Base-by-base conservation (phyloP, 257 asterid species). In the Plantago major region DNA sequence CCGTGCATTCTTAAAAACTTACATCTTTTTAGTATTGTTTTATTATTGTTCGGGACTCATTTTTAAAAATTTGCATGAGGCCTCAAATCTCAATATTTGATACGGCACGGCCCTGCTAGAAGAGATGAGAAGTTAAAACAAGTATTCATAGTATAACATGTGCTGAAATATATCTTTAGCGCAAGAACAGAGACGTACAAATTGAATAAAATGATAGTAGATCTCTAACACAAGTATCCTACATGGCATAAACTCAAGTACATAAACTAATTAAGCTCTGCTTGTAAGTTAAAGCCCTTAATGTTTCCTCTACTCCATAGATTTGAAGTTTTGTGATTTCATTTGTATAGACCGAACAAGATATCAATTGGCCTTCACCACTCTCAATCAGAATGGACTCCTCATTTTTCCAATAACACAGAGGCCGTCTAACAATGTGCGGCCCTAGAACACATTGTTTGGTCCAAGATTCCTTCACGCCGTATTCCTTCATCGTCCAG, bases 401-500 rank as follows among this genome's bases (percentile, higher is more conserved):
- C 18, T 49, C 37, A 46, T 49, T 63, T 7, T 63, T 22, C 67
- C 67, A 63, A 2, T 12, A 16, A 9, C 18, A 10, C 15, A 47
- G 38, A 12, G 59, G 40, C 16, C 22, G 11, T 13, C 0, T 10
- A 12, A 62, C 16, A 11, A 12, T 4, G n/a, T 18, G 15, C 14
- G 67, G 67, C 5, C 59, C 59, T 2, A 50, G 11, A 11, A 26
- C 47, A 17, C 11, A 17, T 49, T 30, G 49, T 63, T 11, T 16
- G 40, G 10, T n/a, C 66, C 66, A 62, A 12, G 66, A 62, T 5
- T 62, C 46, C 9, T 62, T 16, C 3, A 22, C 11, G 1, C 60
- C 59, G 13, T 63, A 63, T 42, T 63, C 67, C 17, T 63, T 63
- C 67, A 49, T 63, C 19, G 30, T 22, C 59, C 59, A 63, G 7